These are phyloP conservation scores for Tarenaya hassleriana DNA, from an alignment of 345 rosid species.

Conservation along the genomic window DNA sequence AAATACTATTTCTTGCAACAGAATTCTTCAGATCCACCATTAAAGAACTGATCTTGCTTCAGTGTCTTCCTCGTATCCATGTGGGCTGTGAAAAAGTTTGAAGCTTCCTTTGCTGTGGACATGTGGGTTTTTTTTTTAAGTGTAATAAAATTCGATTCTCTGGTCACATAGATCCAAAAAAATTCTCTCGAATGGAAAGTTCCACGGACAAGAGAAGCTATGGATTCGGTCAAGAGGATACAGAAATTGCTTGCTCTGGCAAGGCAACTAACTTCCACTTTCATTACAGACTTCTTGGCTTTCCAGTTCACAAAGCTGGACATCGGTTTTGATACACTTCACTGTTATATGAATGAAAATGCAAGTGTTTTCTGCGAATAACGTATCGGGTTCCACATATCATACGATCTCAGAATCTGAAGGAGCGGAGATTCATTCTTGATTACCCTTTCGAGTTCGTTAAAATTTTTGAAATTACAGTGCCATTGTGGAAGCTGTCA, in stretches of 20 bases:
- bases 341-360: too few species aligned
- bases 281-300: background rate
- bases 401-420: too few species aligned
- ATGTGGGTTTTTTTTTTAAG: slow-evolving; percentile 26
- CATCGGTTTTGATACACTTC: slow-evolving; percentile 13
- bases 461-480: slow-evolving; percentile 40
- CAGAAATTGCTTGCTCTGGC: slow-evolving; percentile 75
- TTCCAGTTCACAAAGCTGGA: background rate
- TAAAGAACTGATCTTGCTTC: slow-evolving; percentile 32
- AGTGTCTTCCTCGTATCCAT: slow-evolving; percentile 35
- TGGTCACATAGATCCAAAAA: background rate
- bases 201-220: slow-evolving; percentile 56
- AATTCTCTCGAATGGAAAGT: slow-evolving; percentile 52
- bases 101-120: slow-evolving; percentile 34
- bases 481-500: slow-evolving; percentile 90
- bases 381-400: too few species aligned
- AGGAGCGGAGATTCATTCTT: slow-evolving; percentile 6
- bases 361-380: too few species aligned
- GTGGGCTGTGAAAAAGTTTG: slow-evolving; percentile 24
- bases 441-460: slow-evolving; percentile 1
- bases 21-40: slow-evolving; percentile 35
- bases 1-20: slow-evolving; percentile 24
- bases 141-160: slow-evolving; percentile 20
- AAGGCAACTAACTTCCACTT: slow-evolving; percentile 48
- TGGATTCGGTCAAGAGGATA: slow-evolving; percentile 47